These are phyloP conservation scores for Typha latifolia DNA, from an alignment of 176 grass and related monocot genomes.

Conservation along the genomic window DNA sequence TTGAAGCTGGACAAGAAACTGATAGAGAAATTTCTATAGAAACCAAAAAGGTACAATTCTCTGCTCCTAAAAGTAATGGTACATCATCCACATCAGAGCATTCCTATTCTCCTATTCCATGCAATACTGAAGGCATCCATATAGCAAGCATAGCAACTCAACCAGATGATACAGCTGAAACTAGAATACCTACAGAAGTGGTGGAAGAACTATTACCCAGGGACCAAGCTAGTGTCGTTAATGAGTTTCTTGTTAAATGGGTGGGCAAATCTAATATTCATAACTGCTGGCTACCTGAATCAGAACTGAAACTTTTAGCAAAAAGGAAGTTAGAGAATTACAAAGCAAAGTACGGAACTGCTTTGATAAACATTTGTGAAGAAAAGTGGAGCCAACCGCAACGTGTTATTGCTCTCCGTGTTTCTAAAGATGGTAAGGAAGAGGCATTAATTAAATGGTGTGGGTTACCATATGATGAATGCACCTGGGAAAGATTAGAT, in stretches of 20 bases:
- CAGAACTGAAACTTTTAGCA: slow-evolving; percentile 62
- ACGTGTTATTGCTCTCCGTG: slow-evolving; percentile 56
- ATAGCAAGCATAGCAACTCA: slow-evolving; percentile 8
- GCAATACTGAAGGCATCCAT: slow-evolving; percentile 2
- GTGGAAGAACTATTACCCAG: slow-evolving; percentile 23
- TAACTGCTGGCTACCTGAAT: slow-evolving; percentile 86
- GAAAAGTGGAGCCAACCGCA: slow-evolving; percentile 91
- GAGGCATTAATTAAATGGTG: slow-evolving; percentile 94
- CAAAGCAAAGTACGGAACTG: slow-evolving; percentile 72
- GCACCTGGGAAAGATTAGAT: slow-evolving; percentile 96
- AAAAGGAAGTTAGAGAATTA: slow-evolving; percentile 99
- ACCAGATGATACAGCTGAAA: slow-evolving; percentile 34
- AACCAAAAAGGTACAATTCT: slow-evolving; percentile 11
- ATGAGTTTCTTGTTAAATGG: slow-evolving; percentile 96
- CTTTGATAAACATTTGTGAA: slow-evolving; percentile 86
- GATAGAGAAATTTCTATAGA: slow-evolving; percentile 16
- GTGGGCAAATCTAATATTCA: slow-evolving; percentile 85
- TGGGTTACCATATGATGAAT: slow-evolving; percentile 80
- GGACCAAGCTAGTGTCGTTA: slow-evolving; percentile 21
- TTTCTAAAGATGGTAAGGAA: slow-evolving; percentile 37
- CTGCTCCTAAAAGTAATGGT: slow-evolving; percentile 18
- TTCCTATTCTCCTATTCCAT: slow-evolving; percentile 8
- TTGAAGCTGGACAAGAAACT: slow-evolving; percentile 21
- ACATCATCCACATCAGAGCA: slow-evolving; percentile 1
- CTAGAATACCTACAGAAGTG: slow-evolving; percentile 10